Conservation (phyloP, 371 early-diverging fungal species). For the Mucor racemosus region DNA sequence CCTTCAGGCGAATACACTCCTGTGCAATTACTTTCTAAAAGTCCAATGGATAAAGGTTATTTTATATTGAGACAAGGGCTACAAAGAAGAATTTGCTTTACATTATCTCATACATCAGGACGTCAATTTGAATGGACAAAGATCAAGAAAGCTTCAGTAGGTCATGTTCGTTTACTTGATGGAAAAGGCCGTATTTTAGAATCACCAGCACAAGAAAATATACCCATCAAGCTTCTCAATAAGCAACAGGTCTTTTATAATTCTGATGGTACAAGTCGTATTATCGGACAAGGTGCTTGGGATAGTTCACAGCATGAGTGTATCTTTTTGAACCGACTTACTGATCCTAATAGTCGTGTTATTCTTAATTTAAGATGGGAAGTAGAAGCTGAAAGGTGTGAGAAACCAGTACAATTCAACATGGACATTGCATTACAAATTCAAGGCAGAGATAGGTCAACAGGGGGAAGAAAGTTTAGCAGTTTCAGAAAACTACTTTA, state of each 20-base stretch:
- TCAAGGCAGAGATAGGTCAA: conserved; percentile 62
- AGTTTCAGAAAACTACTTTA: conserved; percentile 41
- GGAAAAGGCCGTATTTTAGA: conserved; percentile 66
- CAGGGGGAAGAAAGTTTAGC: conserved; percentile 37
- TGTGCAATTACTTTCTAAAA: conserved; percentile 65
- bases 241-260: conserved; percentile 54
- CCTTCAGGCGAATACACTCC: conserved; percentile 75
- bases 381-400: conserved; percentile 64
- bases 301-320: conserved; percentile 85
- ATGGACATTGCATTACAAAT: conserved; percentile 72
- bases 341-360: conserved; percentile 63
- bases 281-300: conserved; percentile 74
- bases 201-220: conserved; percentile 56
- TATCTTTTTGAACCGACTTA: conserved; percentile 72
- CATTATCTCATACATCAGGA: conserved; percentile 79
- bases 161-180: conserved; percentile 69
- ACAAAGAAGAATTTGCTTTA: conserved; percentile 76
- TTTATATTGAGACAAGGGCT: conserved; percentile 85
- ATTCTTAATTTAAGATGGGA: conserved; percentile 61
- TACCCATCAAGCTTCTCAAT: conserved; percentile 56
- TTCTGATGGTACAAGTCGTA: conserved; percentile 66
- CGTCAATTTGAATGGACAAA: conserved; percentile 68
- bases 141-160: conserved; percentile 63
- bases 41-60: conserved; percentile 62
- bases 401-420: conserved; percentile 60